Evolutionary conservation across 257 asterid genomes (phyloP).

Genomic region (Phtheirospermum japonicum): DNA sequence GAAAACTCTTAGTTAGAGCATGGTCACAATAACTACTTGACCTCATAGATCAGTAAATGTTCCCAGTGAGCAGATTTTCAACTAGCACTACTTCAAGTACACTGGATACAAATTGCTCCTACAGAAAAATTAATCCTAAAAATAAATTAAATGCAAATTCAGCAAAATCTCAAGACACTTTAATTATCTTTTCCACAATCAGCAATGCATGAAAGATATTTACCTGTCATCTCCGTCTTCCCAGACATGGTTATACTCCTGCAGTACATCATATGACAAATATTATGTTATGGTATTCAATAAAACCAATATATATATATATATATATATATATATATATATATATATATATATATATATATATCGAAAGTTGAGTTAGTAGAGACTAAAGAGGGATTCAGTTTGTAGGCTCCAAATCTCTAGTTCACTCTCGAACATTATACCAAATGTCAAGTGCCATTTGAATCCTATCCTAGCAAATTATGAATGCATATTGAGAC

Average conservation of each 20-base stretch:
- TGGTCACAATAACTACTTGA: not conserved
- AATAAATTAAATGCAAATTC: not conserved
- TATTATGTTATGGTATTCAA: slow-evolving; percentile 13
- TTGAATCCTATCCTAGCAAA: not conserved
- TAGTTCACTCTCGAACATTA: not conserved
- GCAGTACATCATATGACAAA: slow-evolving; percentile 28
- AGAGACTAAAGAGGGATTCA: not conserved
- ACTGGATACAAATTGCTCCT: not conserved
- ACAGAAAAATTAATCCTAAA: slow-evolving; percentile 13
- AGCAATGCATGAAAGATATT: slow-evolving; percentile 24
- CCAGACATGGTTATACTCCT: slow-evolving; percentile 89
- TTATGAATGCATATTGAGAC: not conserved
- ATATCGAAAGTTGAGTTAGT: not conserved
- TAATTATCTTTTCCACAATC: slow-evolving; percentile 3
- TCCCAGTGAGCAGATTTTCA: not conserved
- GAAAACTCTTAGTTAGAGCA: not conserved
- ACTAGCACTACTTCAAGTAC: slow-evolving; percentile 2
- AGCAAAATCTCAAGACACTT: slow-evolving; percentile 4
- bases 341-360: too few species aligned
- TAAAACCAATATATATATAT: too few species aligned
- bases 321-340: too few species aligned
- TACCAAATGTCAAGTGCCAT: not conserved
- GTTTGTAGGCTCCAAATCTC: not conserved
- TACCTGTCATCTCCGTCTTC: slow-evolving; percentile 92
- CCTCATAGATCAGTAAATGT: not conserved